Evolutionary conservation across 2,329 filamentous ascomycete species (phyloP), one percentile per base, ranked within the genome.

Genomic region (Cryphonectria nitschkei): DNA sequence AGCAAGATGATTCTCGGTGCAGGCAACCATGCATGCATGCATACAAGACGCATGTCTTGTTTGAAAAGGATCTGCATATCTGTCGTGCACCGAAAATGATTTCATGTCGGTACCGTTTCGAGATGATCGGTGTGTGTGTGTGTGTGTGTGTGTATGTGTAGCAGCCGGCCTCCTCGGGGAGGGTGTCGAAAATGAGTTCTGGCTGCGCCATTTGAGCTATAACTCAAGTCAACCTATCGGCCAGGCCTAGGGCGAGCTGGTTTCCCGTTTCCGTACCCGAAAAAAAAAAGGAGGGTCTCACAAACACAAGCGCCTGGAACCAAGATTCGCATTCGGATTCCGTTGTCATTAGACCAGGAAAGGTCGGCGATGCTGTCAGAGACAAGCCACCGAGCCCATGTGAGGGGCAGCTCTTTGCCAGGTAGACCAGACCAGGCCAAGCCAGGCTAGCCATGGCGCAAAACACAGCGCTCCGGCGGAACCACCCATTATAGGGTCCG

Each of bases 401-500:
- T 64, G 29, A 19, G 19, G 56, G 14, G 58, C 32, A 7, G 19
- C 7, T 52, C 9, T 58, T 19, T 16, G 41, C 22, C 32, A 50
- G 26, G 50, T 37, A 52, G 39, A 26, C 29, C 56, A 52, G 58
- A 26, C 29, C 56, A 52, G 58, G 58, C 52, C 43, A 39, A 56
- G 54, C 60, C 46, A 65, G 54, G 65, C 70, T 72, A 72, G 68
- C 70, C 65, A 72, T 69, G 70, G 70, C 70, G 70, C 70, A 72
- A 64, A 70, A 68, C 70, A 64, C 69, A 69, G 70, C 68, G 65
- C 61, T 56, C 56, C 70, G 68, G 70, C 70, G 52, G 70, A 66
- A 65, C 50, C 50, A 70, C 68, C 65, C 65, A 43, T 65, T 34
- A 50, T 65, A 43, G 41, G 63, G 41, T 32, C 22, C 41, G 26